Evolutionary conservation across 2,329 filamentous ascomycete genomes (phyloP).

Genomic region (Alternaria sp.): DNA sequence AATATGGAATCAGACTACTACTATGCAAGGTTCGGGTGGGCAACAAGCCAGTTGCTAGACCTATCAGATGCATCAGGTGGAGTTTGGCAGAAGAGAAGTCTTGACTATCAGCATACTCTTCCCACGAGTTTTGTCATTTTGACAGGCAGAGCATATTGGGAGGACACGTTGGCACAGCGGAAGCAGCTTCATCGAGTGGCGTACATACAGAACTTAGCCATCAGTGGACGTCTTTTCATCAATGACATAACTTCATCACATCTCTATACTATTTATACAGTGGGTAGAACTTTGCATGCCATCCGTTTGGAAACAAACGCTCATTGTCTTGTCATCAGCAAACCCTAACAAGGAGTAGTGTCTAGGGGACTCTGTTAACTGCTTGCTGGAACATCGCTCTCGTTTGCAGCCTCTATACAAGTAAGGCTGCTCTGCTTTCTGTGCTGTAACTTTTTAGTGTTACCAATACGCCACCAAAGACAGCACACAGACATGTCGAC

Average conservation of each 20-base stretch:
- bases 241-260: not conserved
- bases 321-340: conserved; percentile 1
- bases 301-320: not conserved
- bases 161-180: not conserved
- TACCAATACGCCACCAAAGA: not conserved
- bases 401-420: conserved; percentile 1
- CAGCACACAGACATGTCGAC: not conserved
- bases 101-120: not conserved
- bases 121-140: not conserved
- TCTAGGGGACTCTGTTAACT: not conserved
- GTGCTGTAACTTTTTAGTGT: not conserved
- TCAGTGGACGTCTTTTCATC: not conserved
- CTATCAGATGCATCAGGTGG: not conserved
- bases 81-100: not conserved
- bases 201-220: not conserved
- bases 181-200: not conserved
- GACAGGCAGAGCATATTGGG: not conserved
- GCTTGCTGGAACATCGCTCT: not conserved
- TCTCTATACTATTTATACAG: not conserved
- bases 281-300: not conserved
- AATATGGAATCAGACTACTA: not conserved
- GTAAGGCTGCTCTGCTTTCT: not conserved
- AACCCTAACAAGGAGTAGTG: conserved; percentile 3
- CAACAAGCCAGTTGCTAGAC: not conserved
- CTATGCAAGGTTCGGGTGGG: not conserved